Base-by-base conservation (phyloP, 2,329 filamentous ascomycete species). In the Pyrenochaeta sp. region DNA sequence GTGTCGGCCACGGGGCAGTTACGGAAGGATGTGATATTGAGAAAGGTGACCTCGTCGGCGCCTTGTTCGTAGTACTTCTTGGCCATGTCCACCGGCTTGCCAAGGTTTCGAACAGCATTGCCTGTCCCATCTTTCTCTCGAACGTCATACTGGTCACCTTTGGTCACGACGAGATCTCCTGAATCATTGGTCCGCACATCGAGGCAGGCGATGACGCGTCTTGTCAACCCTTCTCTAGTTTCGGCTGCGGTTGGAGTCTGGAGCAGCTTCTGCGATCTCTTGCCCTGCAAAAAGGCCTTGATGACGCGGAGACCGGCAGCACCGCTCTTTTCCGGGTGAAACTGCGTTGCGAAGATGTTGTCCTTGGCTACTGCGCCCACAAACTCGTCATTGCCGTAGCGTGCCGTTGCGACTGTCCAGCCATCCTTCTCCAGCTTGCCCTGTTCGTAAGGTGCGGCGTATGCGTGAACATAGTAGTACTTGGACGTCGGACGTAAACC, bases 401-500 rank as follows among this genome's bases (percentile, higher is more conserved):
- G 88, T 19, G 90, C 93, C 2, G 91, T 96, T 1, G 95, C 95
- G n/a, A 98, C 90, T 8, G 88, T 87, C 94, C 95, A 99, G 27
- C 94, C 95, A 34, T 90, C 85, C 54, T 83, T 83, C 78, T 97
- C 93, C 12, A 97, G 83, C 64, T 90, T 84, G 36, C 90, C 91
- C 45, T 85, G 79, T 51, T 80, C 80, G 76, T 97, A 97, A 2
- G 90, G 90, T 27, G 88, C 89, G 56, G 93, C 93, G 80, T 95
- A 99, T 2, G 92, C 93, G 83, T 99, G 95, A 55, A 99, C 94
- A 75, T 99, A 99, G 81, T 99, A 99, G 83, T 99, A 99, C 79
- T 98, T 99, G 74, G 91, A 96, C 52, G 85, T 84, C 0, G 91
- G 89, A 28, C 86, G 83, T 52, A 99, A 80, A 56, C 91, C 93